Percentiles rank a stretch among this genome's conserved stretches.
phyloP scores from a whole-genome alignment of 306 rosid species.

The Vicia sativa region DNA sequence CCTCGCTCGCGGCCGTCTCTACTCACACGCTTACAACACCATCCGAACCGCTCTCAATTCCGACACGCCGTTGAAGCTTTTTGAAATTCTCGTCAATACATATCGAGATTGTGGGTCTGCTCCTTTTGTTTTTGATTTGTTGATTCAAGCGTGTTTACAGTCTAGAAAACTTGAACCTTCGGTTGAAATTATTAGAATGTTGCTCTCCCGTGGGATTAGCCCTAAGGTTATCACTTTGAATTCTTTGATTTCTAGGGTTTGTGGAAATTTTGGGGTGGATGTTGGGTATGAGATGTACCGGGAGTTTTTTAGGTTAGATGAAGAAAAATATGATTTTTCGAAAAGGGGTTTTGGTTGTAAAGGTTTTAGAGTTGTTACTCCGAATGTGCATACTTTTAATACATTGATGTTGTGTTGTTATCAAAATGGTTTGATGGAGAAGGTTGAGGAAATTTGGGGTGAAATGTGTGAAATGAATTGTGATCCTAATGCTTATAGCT shows the following conservation, averaged over 20 bases:
- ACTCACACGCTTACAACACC: slow-evolving; percentile 53
- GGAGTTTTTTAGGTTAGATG: slow-evolving; percentile 60
- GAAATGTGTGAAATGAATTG: slow-evolving; percentile 50
- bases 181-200: slow-evolving; percentile 57
- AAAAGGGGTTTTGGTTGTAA: slow-evolving; percentile 31
- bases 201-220: slow-evolving; percentile 61
- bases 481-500: slow-evolving; percentile 61
- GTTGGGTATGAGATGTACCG: slow-evolving; percentile 56
- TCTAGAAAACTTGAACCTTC: slow-evolving; percentile 59
- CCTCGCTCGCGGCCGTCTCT: slow-evolving; percentile 72
- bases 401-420: slow-evolving; percentile 67
- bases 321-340: slow-evolving; percentile 26
- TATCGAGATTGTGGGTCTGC: slow-evolving; percentile 69
- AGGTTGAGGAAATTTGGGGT: slow-evolving; percentile 62
- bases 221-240: slow-evolving; percentile 68
- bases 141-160: slow-evolving; percentile 65
- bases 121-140: slow-evolving; percentile 77
- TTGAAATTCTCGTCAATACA: slow-evolving; percentile 59
- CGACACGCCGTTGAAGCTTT: slow-evolving; percentile 54
- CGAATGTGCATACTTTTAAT: slow-evolving; percentile 68
- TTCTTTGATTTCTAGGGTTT: slow-evolving; percentile 59
- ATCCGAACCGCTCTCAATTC: slow-evolving; percentile 42
- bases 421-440: slow-evolving; percentile 53
- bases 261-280: slow-evolving; percentile 47
- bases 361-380: slow-evolving; percentile 46